These are phyloP conservation scores for Penicillium psychrosexuale DNA, from an alignment of 2,329 filamentous ascomycete species.

Conservation along the genomic window DNA sequence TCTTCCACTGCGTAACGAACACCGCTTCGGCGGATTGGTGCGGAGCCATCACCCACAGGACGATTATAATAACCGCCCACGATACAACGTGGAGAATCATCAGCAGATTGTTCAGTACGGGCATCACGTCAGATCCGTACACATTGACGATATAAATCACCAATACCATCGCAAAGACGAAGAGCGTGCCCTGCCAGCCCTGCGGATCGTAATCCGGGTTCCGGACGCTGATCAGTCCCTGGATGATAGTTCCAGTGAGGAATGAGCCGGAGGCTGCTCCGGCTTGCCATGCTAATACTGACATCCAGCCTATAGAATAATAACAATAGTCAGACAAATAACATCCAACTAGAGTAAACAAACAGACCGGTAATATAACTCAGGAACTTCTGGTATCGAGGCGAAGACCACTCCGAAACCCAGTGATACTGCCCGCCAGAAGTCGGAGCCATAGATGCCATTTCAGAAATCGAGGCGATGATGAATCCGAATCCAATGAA, in stretches of 20 bases:
- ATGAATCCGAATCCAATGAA: slow-evolving; percentile 68
- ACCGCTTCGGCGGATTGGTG: slow-evolving; percentile 26
- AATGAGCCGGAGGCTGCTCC: slow-evolving; percentile 47
- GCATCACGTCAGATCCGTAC: slow-evolving; percentile 32
- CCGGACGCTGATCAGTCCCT: slow-evolving; percentile 34
- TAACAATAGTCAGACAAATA: background rate
- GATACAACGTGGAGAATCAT: slow-evolving; percentile 39
- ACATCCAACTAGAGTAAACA: too few species aligned
- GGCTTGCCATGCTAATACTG: slow-evolving; percentile 51
- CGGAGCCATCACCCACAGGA: slow-evolving; percentile 32
- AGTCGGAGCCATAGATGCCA: slow-evolving; percentile 54
- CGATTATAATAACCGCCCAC: slow-evolving; percentile 34
- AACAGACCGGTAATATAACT: slow-evolving; percentile 49
- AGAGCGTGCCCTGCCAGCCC: slow-evolving; percentile 44
- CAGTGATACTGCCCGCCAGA: slow-evolving; percentile 51
- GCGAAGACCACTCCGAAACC: slow-evolving; percentile 43
- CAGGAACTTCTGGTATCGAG: slow-evolving; percentile 50
- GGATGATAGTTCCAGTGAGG: slow-evolving; percentile 34
- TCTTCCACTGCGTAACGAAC: slow-evolving; percentile 34
- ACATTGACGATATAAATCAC: slow-evolving; percentile 53
- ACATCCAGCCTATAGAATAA: slow-evolving; percentile 45
- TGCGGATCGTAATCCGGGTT: slow-evolving; percentile 25
- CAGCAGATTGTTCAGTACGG: slow-evolving; percentile 35
- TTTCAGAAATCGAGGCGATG: slow-evolving; percentile 59
- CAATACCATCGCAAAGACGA: slow-evolving; percentile 49